phyloP scores from a whole-genome alignment of 805 yeast species.

The Saitoella complicata region DNA sequence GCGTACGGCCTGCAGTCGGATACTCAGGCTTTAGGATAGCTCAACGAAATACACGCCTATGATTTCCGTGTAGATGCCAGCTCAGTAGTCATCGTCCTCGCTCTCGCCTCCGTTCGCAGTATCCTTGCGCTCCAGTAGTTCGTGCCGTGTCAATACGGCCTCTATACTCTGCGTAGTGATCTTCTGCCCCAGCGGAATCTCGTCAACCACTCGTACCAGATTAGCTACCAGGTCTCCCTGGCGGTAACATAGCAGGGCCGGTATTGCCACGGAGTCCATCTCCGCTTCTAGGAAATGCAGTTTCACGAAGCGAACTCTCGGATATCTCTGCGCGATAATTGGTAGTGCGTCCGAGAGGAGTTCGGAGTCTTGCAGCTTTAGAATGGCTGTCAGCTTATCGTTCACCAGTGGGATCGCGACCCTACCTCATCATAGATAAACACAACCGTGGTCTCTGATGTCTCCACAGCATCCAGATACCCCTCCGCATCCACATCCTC shows the following conservation, averaged over 20 bases:
- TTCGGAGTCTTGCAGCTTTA: neutral
- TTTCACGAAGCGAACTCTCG: neutral
- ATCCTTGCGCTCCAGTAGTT: neutral
- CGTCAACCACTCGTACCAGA: conserved; percentile 4
- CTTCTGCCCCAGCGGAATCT: conserved; percentile 3
- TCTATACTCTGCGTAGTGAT: neutral
- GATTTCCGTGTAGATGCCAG: neutral
- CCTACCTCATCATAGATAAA: conserved; percentile 4
- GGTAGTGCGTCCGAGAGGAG: neutral
- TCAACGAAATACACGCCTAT: neutral
- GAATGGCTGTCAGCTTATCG: neutral
- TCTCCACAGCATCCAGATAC: conserved; percentile 3
- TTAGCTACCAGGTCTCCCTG: conserved; percentile 2
- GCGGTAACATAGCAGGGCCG: conserved; percentile 3
- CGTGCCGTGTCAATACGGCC: conserved; percentile 2
- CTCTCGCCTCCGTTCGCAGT: neutral
- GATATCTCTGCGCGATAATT: neutral
- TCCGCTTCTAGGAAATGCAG: conserved; percentile 4
- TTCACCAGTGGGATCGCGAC: neutral
- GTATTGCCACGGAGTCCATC: conserved; percentile 3
- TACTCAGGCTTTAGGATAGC: neutral
- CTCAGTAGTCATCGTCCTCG: neutral
- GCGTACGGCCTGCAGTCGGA: conserved; percentile 4
- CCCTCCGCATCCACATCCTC: neutral
- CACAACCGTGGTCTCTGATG: conserved; percentile 1